Percentiles rank a stretch among this genome's conserved stretches.
Evolutionary conservation across 495 filamentous ascomycete species (phyloP).

Genomic region (Neurospora sp.): DNA sequence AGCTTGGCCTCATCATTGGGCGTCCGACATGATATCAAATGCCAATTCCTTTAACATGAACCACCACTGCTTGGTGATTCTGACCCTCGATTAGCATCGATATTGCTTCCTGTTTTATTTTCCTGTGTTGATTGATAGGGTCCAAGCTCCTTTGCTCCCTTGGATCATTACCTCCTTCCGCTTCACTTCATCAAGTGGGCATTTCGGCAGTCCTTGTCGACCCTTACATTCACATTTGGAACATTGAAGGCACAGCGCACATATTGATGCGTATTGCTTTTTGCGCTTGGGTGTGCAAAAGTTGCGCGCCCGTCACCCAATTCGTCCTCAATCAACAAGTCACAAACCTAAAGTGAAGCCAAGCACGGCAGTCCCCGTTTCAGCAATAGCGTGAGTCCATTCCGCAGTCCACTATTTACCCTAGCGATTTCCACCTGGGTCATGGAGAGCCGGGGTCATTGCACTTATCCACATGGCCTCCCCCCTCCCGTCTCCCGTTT

Average conservation of each 20-base stretch:
- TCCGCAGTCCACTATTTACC: neutral
- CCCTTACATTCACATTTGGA: neutral
- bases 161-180: neutral
- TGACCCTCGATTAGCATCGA: neutral
- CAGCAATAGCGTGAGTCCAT: neutral
- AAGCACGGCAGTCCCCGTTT: neutral
- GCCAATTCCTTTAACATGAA: neutral
- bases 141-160: neutral
- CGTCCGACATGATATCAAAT: neutral
- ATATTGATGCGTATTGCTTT: neutral
- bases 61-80: neutral
- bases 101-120: neutral
- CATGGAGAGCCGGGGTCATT: neutral
- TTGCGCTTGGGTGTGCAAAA: neutral
- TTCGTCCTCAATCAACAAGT: neutral
- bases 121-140: neutral
- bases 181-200: neutral
- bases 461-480: neutral
- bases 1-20: neutral
- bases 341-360: neutral
- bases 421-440: neutral
- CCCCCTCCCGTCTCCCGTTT: neutral
- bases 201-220: neutral
- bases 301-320: neutral
- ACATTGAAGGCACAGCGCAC: neutral